Base-by-base conservation (phyloP, 805 yeast species). In the Lipomyces sp. region DNA sequence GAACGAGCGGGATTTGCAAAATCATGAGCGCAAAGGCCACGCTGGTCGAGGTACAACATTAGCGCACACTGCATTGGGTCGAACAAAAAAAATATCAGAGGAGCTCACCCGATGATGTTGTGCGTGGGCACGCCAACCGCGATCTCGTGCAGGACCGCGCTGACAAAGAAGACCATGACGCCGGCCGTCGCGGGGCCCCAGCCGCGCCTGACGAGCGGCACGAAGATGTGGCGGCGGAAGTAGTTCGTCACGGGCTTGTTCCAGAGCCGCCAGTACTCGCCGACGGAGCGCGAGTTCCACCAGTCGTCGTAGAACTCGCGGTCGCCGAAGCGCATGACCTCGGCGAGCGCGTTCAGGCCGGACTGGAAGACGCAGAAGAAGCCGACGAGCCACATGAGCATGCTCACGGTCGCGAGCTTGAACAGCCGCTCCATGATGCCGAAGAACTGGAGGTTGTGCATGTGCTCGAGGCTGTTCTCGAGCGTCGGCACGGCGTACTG, bases 201-300 rank as follows among this genome's bases (percentile, higher is more conserved):
- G 2, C 75, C 74, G 13, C 66, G 60, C 31, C 63, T 61, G 36
- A 71, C 59, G 32, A 74, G 58, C 2, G 78, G 78, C 1, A 61
- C 58, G 53, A 70, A 73, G 31, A 74, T 45, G 54, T 74, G 79
- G 6, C 77, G 66, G 19, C 68, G 61, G 56, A 74, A 71, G 60
- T 70, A 74, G 54, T 68, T 68, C 38, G 69, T 61, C 35, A 74
- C 72, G 1, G 78, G 76, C 53, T 63, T 66, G 60, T 74, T 74
- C 79, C 79, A 74, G 41, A 65, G 63, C 24, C 70, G 65, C 78
- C 79, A 75, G 58, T 73, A 75, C 16, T 74, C 66, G 18, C 73
- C 74, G 11, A 75, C 72, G 16, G 77, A 69, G n/a, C 74, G 72
- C 1, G 76, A 70, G 50, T 74, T 74, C 79, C 79, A 74, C 79